These are phyloP conservation scores for Trichoderma arundinaceum DNA, from an alignment of 2,329 filamentous ascomycete genomes.

Conservation along the genomic window DNA sequence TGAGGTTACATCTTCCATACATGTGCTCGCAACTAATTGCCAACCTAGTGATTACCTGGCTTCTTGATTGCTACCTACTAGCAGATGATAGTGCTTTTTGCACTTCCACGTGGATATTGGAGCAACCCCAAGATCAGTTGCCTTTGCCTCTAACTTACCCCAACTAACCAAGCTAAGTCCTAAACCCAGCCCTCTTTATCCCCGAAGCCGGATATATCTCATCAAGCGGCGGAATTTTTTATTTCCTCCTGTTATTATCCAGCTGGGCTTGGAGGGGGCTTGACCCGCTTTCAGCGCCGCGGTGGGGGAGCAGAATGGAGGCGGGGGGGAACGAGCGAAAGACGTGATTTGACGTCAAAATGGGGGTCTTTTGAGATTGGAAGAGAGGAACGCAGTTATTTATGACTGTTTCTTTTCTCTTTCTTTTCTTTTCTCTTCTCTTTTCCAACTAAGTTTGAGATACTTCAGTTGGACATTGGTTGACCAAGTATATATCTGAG, in stretches of 20 bases:
- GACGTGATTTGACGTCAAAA: slow-evolving; percentile 21
- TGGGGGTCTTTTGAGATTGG: not conserved
- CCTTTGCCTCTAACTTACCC: too few species aligned
- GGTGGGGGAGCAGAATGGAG: not conserved
- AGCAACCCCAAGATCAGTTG: too few species aligned
- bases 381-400: not conserved
- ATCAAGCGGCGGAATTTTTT: not conserved
- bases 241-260: not conserved
- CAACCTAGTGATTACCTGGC: too few species aligned
- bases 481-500: too few species aligned
- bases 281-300: not conserved
- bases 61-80: too few species aligned
- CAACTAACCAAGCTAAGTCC: too few species aligned
- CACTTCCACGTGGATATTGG: too few species aligned
- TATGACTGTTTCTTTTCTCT: not conserved
- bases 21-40: too few species aligned
- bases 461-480: too few species aligned
- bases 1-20: too few species aligned
- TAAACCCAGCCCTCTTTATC: not conserved
- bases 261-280: not conserved
- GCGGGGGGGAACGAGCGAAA: not conserved
- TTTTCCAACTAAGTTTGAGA: too few species aligned
- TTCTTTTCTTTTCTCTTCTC: not conserved
- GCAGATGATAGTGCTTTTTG: too few species aligned
- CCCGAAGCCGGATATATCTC: slow-evolving; percentile 8